Evolutionary conservation across 1,139 yeast species (phyloP).

Genomic region (Blastobotrys capitulatus): DNA sequence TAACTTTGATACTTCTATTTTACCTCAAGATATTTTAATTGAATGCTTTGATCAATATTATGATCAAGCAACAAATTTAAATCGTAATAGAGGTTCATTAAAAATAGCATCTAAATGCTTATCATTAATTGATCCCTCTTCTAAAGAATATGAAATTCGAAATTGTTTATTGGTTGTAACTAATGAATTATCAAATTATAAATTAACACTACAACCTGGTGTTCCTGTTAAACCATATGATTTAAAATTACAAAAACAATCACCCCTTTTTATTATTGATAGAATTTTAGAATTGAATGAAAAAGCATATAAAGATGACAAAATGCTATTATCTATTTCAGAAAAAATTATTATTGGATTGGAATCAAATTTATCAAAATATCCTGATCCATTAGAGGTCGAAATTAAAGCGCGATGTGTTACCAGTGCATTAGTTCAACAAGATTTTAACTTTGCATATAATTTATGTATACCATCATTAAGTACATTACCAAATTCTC

Average conservation of each 20-base stretch:
- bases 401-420: conserved; percentile 45
- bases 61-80: conserved; percentile 32
- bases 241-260: conserved; percentile 19
- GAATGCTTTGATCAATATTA: conserved; percentile 27
- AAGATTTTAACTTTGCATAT: conserved; percentile 47
- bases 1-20: conserved; percentile 7
- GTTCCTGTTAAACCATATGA: conserved; percentile 28
- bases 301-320: conserved; percentile 27
- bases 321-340: conserved; percentile 26
- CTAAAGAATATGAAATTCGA: conserved; percentile 20
- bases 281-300: conserved; percentile 30
- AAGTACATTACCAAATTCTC: conserved; percentile 23
- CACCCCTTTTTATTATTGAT: conserved; percentile 29
- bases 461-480: conserved; percentile 36
- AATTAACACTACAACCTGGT: conserved; percentile 28
- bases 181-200: conserved; percentile 26
- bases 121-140: conserved; percentile 13
- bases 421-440: conserved; percentile 50
- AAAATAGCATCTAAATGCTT: conserved; percentile 28
- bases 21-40: conserved; percentile 8
- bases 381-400: conserved; percentile 18
- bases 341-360: conserved; percentile 20
- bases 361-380: neutral
- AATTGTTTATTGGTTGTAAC: conserved; percentile 26
- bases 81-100: conserved; percentile 28